These are phyloP conservation scores for Coemansia nantahalensis DNA, from an alignment of 192 early-diverging fungal genomes.

Conservation along the genomic window DNA sequence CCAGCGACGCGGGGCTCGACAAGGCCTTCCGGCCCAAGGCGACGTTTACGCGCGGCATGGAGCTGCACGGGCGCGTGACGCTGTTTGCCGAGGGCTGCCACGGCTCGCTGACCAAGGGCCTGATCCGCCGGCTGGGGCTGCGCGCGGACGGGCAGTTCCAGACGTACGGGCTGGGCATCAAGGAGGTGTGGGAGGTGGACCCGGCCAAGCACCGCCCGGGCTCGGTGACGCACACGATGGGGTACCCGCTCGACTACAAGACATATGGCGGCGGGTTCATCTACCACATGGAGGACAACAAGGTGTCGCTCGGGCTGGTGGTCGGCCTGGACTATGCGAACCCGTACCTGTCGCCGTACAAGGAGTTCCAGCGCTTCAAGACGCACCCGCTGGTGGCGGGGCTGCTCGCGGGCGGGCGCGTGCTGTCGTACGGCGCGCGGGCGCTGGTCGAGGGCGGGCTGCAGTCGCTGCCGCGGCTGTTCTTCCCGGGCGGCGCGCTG, in stretches of 20 bases:
- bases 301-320: conserved; percentile 84
- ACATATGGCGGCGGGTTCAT: conserved; percentile 96
- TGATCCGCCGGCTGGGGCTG: conserved; percentile 85
- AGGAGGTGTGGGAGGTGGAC: conserved; percentile 97
- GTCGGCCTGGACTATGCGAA: conserved; percentile 94
- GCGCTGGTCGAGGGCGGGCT: conserved; percentile 96
- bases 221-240: conserved; percentile 79
- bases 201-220: conserved; percentile 82
- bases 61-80: conserved; percentile 89
- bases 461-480: conserved; percentile 93
- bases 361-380: conserved; percentile 97
- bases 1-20: conserved; percentile 93
- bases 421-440: conserved; percentile 90
- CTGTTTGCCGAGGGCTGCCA: conserved; percentile 99
- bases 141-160: conserved; percentile 84
- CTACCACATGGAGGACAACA: conserved; percentile 92
- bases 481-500: conserved; percentile 92
- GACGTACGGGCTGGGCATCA: conserved; percentile 94
- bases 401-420: conserved; percentile 85
- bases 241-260: conserved; percentile 86
- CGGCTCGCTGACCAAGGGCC: conserved; percentile 88
- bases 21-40: conserved; percentile 87
- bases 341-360: conserved; percentile 93
- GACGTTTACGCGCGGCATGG: conserved; percentile 92
- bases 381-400: conserved; percentile 83